phyloP scores from a whole-genome alignment of 352 stramenopile species.

The Globisporangium irregulare region DNA sequence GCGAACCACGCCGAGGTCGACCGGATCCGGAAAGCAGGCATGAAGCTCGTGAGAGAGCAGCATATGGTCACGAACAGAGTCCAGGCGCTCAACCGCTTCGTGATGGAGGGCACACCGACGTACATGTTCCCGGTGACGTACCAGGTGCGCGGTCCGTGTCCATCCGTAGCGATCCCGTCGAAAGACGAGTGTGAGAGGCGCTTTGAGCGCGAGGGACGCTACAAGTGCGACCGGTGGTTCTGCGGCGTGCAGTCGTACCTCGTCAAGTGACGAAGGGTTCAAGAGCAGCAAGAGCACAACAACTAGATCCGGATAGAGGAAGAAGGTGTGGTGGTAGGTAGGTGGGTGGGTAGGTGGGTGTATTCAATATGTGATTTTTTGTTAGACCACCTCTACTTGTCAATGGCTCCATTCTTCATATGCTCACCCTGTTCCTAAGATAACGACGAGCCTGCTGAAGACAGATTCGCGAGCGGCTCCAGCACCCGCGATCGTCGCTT shows the following conservation, averaged over 20 bases:
- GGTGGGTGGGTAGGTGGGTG: neutral
- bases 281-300: neutral
- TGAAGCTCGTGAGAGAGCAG: constrained; percentile 49
- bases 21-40: constrained; percentile 50
- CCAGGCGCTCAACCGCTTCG: constrained; percentile 53
- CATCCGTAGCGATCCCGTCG: constrained; percentile 47
- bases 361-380: constrained; percentile 4
- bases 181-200: constrained; percentile 39
- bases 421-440: neutral
- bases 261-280: neutral
- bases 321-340: neutral
- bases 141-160: constrained; percentile 43
- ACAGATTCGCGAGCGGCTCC: constrained; percentile 33
- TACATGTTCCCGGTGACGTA: constrained; percentile 46
- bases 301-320: constrained; percentile 1
- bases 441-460: neutral
- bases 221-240: constrained; percentile 79
- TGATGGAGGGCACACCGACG: constrained; percentile 39
- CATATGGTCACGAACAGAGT: constrained; percentile 65
- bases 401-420: neutral
- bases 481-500: constrained; percentile 58
- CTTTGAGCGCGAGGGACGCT: constrained; percentile 48
- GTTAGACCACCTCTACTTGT: neutral
- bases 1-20: constrained; percentile 55
- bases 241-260: constrained; percentile 54